Percentiles rank a stretch among this genome's conserved stretches.
Conservation (phyloP, 805 yeast genomes). For the Wickerhamiella slavikovae region DNA sequence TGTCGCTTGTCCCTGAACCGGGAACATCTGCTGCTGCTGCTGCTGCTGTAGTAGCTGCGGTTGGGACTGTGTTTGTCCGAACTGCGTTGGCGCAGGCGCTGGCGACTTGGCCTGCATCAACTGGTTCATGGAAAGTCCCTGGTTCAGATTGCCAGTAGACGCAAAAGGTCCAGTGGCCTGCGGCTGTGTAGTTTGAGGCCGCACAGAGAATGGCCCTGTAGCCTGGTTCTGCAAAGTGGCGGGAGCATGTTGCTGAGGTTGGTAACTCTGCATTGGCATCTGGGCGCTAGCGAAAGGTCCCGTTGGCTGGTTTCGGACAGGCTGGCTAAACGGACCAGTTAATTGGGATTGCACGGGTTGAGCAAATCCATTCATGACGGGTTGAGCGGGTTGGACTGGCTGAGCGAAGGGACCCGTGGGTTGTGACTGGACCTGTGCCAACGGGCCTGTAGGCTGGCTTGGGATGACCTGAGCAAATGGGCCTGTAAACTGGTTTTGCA, state of each 20-base stretch:
- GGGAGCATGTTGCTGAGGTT: slow-evolving; percentile 5
- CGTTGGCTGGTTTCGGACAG: slow-evolving; percentile 8
- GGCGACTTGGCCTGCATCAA: neutral
- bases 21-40: too few relatives aligned
- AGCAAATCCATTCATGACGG: too few relatives aligned
- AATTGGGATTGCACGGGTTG: slow-evolving; percentile 6
- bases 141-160: too few relatives aligned
- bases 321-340: slow-evolving; percentile 4
- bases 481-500: neutral
- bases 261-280: slow-evolving; percentile 9
- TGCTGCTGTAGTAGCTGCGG: too few relatives aligned
- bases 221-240: slow-evolving; percentile 1
- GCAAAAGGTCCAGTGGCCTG: slow-evolving; percentile 8
- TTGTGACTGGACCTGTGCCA: slow-evolving; percentile 7
- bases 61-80: too few relatives aligned
- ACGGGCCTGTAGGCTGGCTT: slow-evolving; percentile 6
- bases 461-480: neutral
- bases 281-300: slow-evolving; percentile 5
- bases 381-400: too few relatives aligned
- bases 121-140: neutral
- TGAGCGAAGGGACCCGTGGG: slow-evolving; percentile 9
- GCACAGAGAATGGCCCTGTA: neutral
- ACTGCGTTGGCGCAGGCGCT: neutral
- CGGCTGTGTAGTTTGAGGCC: slow-evolving; percentile 1
- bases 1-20: too few relatives aligned